These are phyloP conservation scores for Tetrahymena malaccensis DNA, from an alignment of 73 alveolate species.

Conservation along the genomic window DNA sequence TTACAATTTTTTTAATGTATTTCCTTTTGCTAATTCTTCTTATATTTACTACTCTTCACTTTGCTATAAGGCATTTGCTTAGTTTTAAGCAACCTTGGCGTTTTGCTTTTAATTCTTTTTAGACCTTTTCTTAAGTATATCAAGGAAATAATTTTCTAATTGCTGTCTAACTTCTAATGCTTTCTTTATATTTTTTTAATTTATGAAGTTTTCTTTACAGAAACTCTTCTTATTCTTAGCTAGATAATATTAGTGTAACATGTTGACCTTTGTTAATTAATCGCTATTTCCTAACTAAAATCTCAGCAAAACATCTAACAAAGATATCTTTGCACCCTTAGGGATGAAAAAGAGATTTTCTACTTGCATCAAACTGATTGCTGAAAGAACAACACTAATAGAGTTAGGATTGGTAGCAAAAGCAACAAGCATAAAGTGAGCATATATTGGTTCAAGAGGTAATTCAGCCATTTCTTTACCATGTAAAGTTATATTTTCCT, in stretches of 20 bases:
- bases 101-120: neutral
- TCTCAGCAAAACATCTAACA: slow-evolving; percentile 68
- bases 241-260: slow-evolving; percentile 55
- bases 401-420: slow-evolving; percentile 30
- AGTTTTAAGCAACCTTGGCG: neutral
- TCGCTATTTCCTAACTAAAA: slow-evolving; percentile 74
- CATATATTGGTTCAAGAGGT: slow-evolving; percentile 85
- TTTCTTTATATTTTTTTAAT: slow-evolving; percentile 74
- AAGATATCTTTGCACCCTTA: slow-evolving; percentile 39
- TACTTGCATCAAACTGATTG: slow-evolving; percentile 74
- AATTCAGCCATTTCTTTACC: slow-evolving; percentile 78
- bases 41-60: neutral
- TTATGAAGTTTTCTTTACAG: slow-evolving; percentile 75
- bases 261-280: slow-evolving; percentile 74
- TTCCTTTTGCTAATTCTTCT: neutral
- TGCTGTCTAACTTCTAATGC: slow-evolving; percentile 68
- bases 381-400: slow-evolving; percentile 30
- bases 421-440: slow-evolving; percentile 48
- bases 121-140: slow-evolving; percentile 10
- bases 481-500: slow-evolving; percentile 12
- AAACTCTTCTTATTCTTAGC: slow-evolving; percentile 63
- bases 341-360: slow-evolving; percentile 84
- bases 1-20: neutral
- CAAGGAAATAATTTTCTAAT: slow-evolving; percentile 45
- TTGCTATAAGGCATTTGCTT: neutral